A percentile compares a stretch with the other conserved stretches of the same genome.
Conservation (phyloP, 495 filamentous ascomycete genomes). For the Tetracladium marchalianum region DNA sequence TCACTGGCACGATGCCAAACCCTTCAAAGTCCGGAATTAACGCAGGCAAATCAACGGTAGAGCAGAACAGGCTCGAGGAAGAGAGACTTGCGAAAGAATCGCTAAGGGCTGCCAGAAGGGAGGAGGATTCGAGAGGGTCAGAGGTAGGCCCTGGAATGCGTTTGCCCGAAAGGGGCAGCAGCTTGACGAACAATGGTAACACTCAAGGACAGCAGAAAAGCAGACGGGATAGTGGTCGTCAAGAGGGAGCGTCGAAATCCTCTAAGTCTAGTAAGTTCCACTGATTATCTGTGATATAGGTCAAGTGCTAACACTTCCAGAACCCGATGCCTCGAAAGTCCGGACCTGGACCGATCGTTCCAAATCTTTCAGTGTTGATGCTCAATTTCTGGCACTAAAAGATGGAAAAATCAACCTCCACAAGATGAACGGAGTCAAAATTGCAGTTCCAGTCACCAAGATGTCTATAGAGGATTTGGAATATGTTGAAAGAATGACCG, state of each 20-base stretch:
- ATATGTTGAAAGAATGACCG: constrained; percentile 79
- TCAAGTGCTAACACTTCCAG: constrained; percentile 28
- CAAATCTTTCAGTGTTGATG: constrained; percentile 94
- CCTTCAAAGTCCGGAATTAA: constrained; percentile 44
- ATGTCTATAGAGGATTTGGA: constrained; percentile 94
- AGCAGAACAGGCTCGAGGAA: constrained; percentile 80
- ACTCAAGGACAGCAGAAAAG: constrained; percentile 52
- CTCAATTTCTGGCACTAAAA: constrained; percentile 86
- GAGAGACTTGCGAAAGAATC: constrained; percentile 69
- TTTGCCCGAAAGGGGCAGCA: constrained; percentile 60
- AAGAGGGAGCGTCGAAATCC: constrained; percentile 20
- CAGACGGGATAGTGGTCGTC: constrained; percentile 55
- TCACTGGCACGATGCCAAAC: constrained; percentile 51
- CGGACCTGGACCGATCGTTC: constrained; percentile 91
- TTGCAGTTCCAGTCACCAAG: constrained; percentile 87
- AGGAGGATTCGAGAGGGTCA: constrained; percentile 45
- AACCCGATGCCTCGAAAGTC: constrained; percentile 75
- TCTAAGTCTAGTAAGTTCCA: constrained; percentile 64
- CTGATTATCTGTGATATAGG: not conserved
- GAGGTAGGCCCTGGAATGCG: constrained; percentile 70
- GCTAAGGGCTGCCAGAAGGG: constrained; percentile 45
- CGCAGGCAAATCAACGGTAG: constrained; percentile 60
- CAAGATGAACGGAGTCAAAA: constrained; percentile 96
- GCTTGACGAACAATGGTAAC: constrained; percentile 50
- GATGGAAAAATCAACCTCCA: constrained; percentile 98